A percentile compares a stretch with the other conserved stretches of the same genome.
Conservation (phyloP, 2,329 filamentous ascomycete species). For the Hymenoscyphus fraxineus region DNA sequence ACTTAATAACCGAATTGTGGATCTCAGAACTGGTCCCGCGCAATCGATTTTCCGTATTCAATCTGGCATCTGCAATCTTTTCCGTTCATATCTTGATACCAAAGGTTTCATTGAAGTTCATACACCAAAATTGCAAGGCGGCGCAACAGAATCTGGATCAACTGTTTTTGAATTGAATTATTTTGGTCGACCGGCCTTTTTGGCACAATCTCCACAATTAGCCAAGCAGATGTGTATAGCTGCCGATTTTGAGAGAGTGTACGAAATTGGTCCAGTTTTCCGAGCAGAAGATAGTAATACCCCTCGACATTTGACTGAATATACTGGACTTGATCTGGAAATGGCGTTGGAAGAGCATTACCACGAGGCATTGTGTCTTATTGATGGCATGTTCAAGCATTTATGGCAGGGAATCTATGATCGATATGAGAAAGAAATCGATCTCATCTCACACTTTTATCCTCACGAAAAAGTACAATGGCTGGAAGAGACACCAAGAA, state of each 20-base stretch:
- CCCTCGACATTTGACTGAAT: slow-evolving; percentile 89
- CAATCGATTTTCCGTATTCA: slow-evolving; percentile 87
- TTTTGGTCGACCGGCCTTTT: slow-evolving; percentile 80
- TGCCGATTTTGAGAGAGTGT: slow-evolving; percentile 83
- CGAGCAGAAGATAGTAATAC: slow-evolving; percentile 95
- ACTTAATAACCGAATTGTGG: slow-evolving; percentile 74
- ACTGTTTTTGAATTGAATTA: slow-evolving; percentile 92
- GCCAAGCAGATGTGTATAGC: slow-evolving; percentile 92
- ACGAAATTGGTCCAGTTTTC: slow-evolving; percentile 87
- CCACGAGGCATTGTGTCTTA: slow-evolving; percentile 74
- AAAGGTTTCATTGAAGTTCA: slow-evolving; percentile 89
- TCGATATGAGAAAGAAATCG: slow-evolving; percentile 67
- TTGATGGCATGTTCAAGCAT: slow-evolving; percentile 77
- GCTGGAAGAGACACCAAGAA: slow-evolving; percentile 77
- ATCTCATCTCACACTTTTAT: slow-evolving; percentile 77
- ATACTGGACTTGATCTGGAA: slow-evolving; percentile 87
- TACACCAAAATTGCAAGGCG: slow-evolving; percentile 85
- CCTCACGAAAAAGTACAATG: slow-evolving; percentile 84
- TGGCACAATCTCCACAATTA: slow-evolving; percentile 87
- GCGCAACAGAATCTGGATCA: slow-evolving; percentile 85
- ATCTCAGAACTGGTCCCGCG: slow-evolving; percentile 79
- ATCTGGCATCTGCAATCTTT: slow-evolving; percentile 73
- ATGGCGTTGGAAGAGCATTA: slow-evolving; percentile 90
- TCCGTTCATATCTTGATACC: slow-evolving; percentile 70
- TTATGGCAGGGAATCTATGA: slow-evolving; percentile 72